Conservation (phyloP, 2,329 filamentous ascomycete genomes). For the Bipolaris bicolor region DNA sequence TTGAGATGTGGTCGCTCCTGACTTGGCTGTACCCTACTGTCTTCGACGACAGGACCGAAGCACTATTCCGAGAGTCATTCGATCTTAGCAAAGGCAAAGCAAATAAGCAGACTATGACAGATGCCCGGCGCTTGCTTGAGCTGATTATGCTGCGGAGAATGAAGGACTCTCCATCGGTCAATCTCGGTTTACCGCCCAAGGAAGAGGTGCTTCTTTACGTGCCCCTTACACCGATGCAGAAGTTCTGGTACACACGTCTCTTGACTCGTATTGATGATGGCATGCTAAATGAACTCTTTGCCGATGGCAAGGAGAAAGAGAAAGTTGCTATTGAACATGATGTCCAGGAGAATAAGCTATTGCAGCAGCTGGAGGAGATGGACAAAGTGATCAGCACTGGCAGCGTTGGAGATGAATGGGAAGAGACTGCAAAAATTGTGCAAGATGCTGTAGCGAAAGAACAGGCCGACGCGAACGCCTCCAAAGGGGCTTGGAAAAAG, state of each 20-base stretch:
- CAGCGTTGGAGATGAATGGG: constrained; percentile 48
- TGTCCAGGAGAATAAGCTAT: constrained; percentile 44
- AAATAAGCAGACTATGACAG: constrained; percentile 59
- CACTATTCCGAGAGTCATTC: constrained; percentile 62
- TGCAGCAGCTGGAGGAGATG: constrained; percentile 43
- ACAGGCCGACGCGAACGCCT: constrained; percentile 36
- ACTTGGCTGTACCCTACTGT: constrained; percentile 66
- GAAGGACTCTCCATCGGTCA: constrained; percentile 62
- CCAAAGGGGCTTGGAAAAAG: constrained; percentile 54
- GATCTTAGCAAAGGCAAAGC: constrained; percentile 62
- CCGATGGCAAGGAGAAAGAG: constrained; percentile 55
- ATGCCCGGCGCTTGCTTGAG: constrained; percentile 60
- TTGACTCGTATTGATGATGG: constrained; percentile 61
- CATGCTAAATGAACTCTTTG: constrained; percentile 61
- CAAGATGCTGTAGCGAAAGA: constrained; percentile 73
- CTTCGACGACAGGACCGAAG: constrained; percentile 58
- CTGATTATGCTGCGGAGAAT: constrained; percentile 65
- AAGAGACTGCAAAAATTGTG: constrained; percentile 91
- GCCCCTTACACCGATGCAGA: constrained; percentile 64
- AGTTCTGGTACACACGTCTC: constrained; percentile 64
- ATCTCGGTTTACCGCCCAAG: constrained; percentile 63
- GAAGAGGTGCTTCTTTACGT: constrained; percentile 64
- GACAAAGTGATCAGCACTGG: constrained; percentile 34
- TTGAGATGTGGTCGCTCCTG: constrained; percentile 63
- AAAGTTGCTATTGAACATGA: constrained; percentile 48